Conservation (phyloP, 352 stramenopile genomes). For the Pythium rhizo-oryzae region DNA sequence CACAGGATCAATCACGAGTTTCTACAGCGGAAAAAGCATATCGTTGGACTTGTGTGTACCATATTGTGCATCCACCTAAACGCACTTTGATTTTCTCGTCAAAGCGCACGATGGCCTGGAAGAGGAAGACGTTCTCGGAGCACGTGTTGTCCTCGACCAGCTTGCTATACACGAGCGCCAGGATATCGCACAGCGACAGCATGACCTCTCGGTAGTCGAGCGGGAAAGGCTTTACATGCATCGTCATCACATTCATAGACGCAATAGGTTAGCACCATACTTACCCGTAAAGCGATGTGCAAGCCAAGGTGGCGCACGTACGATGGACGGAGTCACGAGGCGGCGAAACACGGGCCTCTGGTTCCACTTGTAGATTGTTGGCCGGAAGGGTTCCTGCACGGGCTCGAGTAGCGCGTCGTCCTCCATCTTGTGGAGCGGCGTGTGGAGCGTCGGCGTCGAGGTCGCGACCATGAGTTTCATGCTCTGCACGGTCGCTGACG, state of each 20-base stretch:
- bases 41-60: too few species aligned
- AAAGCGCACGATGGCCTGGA: constrained; percentile 78
- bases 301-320: constrained; percentile 30
- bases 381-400: constrained; percentile 57
- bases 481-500: constrained; percentile 70
- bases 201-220: constrained; percentile 83
- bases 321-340: constrained; percentile 72
- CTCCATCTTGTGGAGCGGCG: constrained; percentile 42
- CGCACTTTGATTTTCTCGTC: constrained; percentile 82
- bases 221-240: constrained; percentile 57
- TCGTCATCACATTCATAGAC: background rate
- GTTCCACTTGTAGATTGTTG: constrained; percentile 84
- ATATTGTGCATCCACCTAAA: too few species aligned
- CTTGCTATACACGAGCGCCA: constrained; percentile 84
- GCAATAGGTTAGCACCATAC: background rate
- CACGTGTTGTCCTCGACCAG: constrained; percentile 76
- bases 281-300: background rate
- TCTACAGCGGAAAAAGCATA: constrained; percentile 39
- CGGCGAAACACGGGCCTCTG: constrained; percentile 75
- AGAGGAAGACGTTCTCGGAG: constrained; percentile 72
- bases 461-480: constrained; percentile 90
- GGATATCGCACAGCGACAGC: constrained; percentile 81
- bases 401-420: constrained; percentile 42
- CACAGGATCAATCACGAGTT: constrained; percentile 82
- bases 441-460: constrained; percentile 59